Conservation (phyloP, 768 basidiomycete species). For the Rhodosporidiobolus sp. region DNA sequence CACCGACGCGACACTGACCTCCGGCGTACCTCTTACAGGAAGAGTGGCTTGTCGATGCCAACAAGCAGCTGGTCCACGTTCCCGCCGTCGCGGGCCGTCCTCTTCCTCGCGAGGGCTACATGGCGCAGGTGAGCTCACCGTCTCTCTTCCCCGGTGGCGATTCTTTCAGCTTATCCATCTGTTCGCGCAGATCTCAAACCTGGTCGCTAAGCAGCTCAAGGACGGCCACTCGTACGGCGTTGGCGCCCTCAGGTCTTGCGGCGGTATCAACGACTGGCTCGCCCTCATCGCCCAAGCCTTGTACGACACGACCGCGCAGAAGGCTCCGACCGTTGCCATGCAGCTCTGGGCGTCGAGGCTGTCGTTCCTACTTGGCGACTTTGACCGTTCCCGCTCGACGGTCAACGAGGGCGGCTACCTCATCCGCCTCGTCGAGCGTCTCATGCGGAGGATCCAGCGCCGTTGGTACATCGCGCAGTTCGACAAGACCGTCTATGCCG, state of each 20-base stretch:
- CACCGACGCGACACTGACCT: too few species aligned
- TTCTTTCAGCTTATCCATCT: too few species aligned
- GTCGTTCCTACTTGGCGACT: conserved; percentile 34
- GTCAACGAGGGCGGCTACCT: conserved; percentile 54
- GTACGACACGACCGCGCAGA: neutral
- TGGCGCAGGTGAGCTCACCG: conserved; percentile 3
- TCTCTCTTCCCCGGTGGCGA: too few species aligned
- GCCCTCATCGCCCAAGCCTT: conserved; percentile 45
- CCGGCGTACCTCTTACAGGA: too few species aligned
- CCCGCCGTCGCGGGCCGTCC: too few species aligned
- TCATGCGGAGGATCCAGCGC: conserved; percentile 53
- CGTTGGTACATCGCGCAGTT: conserved; percentile 53
- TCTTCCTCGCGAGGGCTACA: conserved; percentile 24
- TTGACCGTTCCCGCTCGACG: conserved; percentile 38
- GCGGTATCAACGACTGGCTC: conserved; percentile 51
- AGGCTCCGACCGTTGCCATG: neutral
- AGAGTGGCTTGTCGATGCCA: conserved; percentile 26
- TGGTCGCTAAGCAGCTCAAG: conserved; percentile 35
- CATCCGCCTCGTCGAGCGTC: conserved; percentile 54
- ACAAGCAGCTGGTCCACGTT: conserved; percentile 1
- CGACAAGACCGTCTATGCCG: conserved; percentile 42
- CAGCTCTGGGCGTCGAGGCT: conserved; percentile 9
- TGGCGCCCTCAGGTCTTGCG: conserved; percentile 45
- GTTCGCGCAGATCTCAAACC: conserved; percentile 19
- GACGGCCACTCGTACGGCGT: conserved; percentile 45